These are phyloP conservation scores for Nepenthes gracilis DNA, from an alignment of 148 eudicot genomes.

Conservation along the genomic window DNA sequence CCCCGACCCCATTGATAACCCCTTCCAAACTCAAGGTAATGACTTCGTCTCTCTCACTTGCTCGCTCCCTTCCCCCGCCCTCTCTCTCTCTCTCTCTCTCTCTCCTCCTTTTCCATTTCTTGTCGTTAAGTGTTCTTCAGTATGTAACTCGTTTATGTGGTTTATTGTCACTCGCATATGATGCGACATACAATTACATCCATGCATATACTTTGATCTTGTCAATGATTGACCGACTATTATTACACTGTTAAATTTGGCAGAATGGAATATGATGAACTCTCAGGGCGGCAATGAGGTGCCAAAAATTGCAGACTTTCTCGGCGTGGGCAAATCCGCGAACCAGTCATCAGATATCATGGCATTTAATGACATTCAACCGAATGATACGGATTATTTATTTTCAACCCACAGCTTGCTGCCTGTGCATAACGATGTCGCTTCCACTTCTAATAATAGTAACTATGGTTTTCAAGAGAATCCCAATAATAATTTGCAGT, in stretches of 20 bases:
- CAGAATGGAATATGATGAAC: slow-evolving; percentile 77
- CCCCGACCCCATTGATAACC: slow-evolving; percentile 47
- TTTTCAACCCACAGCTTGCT: slow-evolving; percentile 33
- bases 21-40: slow-evolving; percentile 69
- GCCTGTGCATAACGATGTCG: slow-evolving; percentile 26
- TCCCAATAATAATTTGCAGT: slow-evolving; percentile 52
- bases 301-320: slow-evolving; percentile 88
- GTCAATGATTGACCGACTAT: neutral
- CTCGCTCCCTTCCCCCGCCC: no score
- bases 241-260: neutral
- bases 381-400: slow-evolving; percentile 38
- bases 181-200: no score
- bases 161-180: no score
- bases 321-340: slow-evolving; percentile 82
- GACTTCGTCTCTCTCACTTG: neutral
- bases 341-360: slow-evolving; percentile 45
- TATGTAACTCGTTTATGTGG: no score
- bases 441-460: slow-evolving; percentile 5
- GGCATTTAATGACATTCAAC: slow-evolving; percentile 36
- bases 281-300: slow-evolving; percentile 43
- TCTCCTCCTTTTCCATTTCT: no score
- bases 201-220: no score
- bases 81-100: no score
- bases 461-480: slow-evolving; percentile 59
- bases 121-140: no score